Evolutionary conservation across 2,329 filamentous ascomycete genomes (phyloP).

Genomic region (Trichoderma citrinoviride): DNA sequence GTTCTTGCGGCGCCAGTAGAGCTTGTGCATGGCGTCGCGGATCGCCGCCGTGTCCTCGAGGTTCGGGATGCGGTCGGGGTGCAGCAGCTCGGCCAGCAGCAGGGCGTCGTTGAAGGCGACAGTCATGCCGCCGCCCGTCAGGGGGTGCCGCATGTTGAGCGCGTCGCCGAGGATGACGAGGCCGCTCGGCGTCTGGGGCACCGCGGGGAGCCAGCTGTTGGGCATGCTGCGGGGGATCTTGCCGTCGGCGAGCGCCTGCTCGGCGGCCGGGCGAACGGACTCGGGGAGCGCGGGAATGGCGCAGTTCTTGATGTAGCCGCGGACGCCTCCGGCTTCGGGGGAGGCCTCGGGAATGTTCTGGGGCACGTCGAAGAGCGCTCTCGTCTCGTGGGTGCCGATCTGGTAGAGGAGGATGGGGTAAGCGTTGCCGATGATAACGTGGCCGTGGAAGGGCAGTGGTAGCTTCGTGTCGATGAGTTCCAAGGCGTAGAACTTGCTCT

Average conservation of each 20-base stretch:
- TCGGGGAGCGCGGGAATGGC: slow-evolving; percentile 76
- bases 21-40: slow-evolving; percentile 63
- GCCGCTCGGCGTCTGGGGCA: slow-evolving; percentile 55
- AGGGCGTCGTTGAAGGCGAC: slow-evolving; percentile 93
- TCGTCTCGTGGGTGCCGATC: slow-evolving; percentile 92
- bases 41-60: slow-evolving; percentile 68
- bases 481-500: slow-evolving; percentile 88
- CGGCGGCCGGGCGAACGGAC: slow-evolving; percentile 69
- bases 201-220: slow-evolving; percentile 86
- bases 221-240: slow-evolving; percentile 83
- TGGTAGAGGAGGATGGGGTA: slow-evolving; percentile 88
- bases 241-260: slow-evolving; percentile 72
- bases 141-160: slow-evolving; percentile 98
- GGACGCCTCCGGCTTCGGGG: slow-evolving; percentile 74
- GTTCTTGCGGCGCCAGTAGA: slow-evolving; percentile 86
- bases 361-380: slow-evolving; percentile 85
- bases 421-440: slow-evolving; percentile 79
- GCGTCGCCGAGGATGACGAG: slow-evolving; percentile 88
- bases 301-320: slow-evolving; percentile 74
- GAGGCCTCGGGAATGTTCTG: slow-evolving; percentile 71
- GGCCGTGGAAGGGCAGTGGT: slow-evolving; percentile 72
- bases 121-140: slow-evolving; percentile 97
- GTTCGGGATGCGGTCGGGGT: slow-evolving; percentile 64
- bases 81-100: slow-evolving; percentile 70
- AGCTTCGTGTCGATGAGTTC: slow-evolving; percentile 87